Evolutionary conservation across 2,329 filamentous ascomycete genomes (phyloP), one percentile per base, ranked within the genome.

Genomic region (Nannizzia gypsea): DNA sequence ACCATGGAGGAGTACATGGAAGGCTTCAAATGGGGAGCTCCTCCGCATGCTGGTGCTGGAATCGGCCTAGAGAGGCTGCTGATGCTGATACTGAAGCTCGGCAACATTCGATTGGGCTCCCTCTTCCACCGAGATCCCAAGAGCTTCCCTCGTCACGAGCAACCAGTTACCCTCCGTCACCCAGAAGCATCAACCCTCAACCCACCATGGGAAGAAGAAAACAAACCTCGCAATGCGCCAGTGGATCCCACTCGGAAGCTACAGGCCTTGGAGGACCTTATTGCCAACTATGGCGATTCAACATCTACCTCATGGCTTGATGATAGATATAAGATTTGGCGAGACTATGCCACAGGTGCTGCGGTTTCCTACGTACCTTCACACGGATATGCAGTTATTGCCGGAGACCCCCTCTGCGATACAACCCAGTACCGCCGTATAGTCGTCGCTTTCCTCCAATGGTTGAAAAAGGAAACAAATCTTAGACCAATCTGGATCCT

Each of bases 301-400:
- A 90, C 90, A 56, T 95, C 95, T 69, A 96, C 91, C 0, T 93
- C 90, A 0, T 96, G 90, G 90, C 82, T 93, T 6, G 91, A 96
- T 71, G 88, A 90, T 5, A 85, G 90, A 5, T 96, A 91, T 71
- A 81, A 89, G 68, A 85, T 95, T 61, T 96, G 90, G 89, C 85
- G 91, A 31, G 89, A 96, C 69, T 75, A 81, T 22, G 72, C 77
- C 36, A 92, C 88, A 1, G 91, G 91, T 56, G 91, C 90, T 0
- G 90, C 90, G 3, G 81, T 96, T 36, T 88, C 90, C 9, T 96
- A 89, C 69, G 88, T 93, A 1, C 83, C 84, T 52, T 83, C 87
- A 64, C 84, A 83, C 67, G 87, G 87, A 65, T 90, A 88, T 66
- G 89, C 86, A 48, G 90, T 96, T 74, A 84, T 91, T 38, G 88